Evolutionary conservation across 2,329 filamentous ascomycete species (phyloP).

Genomic region (Fusarium oxysporum): DNA sequence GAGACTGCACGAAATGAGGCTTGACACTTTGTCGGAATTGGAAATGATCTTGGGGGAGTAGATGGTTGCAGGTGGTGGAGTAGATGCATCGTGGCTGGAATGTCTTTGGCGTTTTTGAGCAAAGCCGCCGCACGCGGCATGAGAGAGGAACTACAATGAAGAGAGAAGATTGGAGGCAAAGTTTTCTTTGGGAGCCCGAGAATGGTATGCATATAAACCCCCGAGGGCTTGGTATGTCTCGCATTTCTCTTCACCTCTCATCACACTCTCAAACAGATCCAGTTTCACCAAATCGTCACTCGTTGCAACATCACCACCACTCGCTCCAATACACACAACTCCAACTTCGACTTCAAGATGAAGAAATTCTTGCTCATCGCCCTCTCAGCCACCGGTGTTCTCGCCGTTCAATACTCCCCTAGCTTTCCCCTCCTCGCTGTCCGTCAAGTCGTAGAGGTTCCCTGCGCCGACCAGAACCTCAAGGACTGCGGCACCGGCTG

Average conservation of each 20-base stretch:
- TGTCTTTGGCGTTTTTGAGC: slow-evolving; percentile 23
- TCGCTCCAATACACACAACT: neutral
- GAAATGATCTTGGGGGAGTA: slow-evolving; percentile 13
- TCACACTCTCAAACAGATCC: neutral
- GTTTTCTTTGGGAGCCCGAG: neutral
- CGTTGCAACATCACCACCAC: neutral
- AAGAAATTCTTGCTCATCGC: slow-evolving; percentile 43
- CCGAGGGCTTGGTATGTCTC: slow-evolving; percentile 13
- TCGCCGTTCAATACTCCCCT: slow-evolving; percentile 32
- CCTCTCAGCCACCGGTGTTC: slow-evolving; percentile 32
- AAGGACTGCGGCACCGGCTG: slow-evolving; percentile 48
- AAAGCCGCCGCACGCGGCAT: slow-evolving; percentile 22
- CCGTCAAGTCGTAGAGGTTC: slow-evolving; percentile 39
- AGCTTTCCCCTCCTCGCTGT: slow-evolving; percentile 28
- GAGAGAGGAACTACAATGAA: neutral
- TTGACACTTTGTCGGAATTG: neutral
- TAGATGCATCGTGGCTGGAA: slow-evolving; percentile 35
- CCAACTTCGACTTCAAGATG: slow-evolving; percentile 24
- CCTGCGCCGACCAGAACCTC: slow-evolving; percentile 40
- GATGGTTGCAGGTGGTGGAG: slow-evolving; percentile 27
- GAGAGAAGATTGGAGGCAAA: neutral
- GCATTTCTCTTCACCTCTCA: neutral
- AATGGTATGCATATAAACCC: slow-evolving; percentile 16
- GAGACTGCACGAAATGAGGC: neutral
- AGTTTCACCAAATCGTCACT: slow-evolving; percentile 4